Base-by-base conservation (phyloP, 2,329 filamentous ascomycete species). In the Diplodia intermedia region DNA sequence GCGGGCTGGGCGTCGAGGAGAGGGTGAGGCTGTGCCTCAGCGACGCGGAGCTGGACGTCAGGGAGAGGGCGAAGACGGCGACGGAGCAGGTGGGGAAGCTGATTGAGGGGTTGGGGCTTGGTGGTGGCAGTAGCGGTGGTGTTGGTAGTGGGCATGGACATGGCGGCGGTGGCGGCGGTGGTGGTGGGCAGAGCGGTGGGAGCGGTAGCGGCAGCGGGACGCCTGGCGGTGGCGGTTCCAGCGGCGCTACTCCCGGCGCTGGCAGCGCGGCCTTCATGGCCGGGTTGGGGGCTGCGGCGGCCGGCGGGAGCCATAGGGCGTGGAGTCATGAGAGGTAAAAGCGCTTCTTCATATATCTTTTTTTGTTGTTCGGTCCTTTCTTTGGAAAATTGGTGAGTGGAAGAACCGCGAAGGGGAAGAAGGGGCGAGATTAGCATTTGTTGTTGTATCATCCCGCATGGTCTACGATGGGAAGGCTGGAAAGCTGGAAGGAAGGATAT, bases 31-130 rank as follows among this genome's bases (percentile, higher is more conserved):
- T 75, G 82, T 80, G 70, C 79, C 93, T 75, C 80, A 87, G 75
- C 80, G 94, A 98, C 79, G 79, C 83, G 2, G 92, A 96, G 74
- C 79, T 95, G 68, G 92, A 97, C 77, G 91, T 97, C 26, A 84
- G 90, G 65, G 93, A 98, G 81, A 83, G 93, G 70, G 92, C 92
- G 1, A 97, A 94, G 81, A 90, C 88, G 53, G 93, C 92, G 0
- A 79, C 90, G 14, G 89, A 89, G 81, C 89, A 94, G 79, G n/a
- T 69, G 14, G 36, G 23, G 12, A 66, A 66, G 53, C 26, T 66
- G 43, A 26, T 68, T 11, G 61, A 65, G 2, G 40, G 53, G 29
- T 20, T 61, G n/a, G 61, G 52, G 8, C 50, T 20, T 20, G 18
- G 43, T 20, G 18, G 43, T 9, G 43, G 43, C 9, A 11, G 7